Conservation (phyloP, 2,329 filamentous ascomycete genomes). For the Mollisia scopiformis region DNA sequence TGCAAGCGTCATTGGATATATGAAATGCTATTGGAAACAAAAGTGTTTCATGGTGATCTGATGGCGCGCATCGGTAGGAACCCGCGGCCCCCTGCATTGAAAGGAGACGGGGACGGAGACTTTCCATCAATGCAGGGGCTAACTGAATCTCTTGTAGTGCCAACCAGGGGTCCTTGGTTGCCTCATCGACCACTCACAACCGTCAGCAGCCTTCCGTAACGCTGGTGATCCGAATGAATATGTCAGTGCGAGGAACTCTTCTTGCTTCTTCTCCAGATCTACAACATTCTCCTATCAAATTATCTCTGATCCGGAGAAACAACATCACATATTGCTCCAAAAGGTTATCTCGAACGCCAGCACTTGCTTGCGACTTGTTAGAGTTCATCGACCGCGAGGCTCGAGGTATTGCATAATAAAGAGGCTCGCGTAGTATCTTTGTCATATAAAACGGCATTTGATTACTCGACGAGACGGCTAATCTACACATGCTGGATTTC, state of each 20-base stretch:
- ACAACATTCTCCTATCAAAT: neutral
- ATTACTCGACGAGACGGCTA: neutral
- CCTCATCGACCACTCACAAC: conserved; percentile 4
- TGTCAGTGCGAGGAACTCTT: neutral
- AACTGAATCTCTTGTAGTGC: neutral
- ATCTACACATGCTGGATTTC: neutral
- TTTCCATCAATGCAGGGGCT: neutral
- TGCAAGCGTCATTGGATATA: neutral
- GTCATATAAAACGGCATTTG: neutral
- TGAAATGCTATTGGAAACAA: conserved; percentile 5
- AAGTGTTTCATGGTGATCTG: conserved; percentile 13
- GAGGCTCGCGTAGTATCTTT: neutral
- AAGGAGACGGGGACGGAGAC: too few relatives aligned
- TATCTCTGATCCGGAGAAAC: neutral
- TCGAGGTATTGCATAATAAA: neutral
- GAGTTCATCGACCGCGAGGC: neutral
- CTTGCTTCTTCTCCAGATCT: neutral
- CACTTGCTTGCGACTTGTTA: neutral
- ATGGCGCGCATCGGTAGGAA: neutral
- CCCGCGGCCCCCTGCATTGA: conserved; percentile 4
- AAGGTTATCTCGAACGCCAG: neutral
- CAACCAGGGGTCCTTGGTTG: neutral
- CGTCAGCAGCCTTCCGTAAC: neutral
- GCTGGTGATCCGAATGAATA: neutral
- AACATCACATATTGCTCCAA: neutral